Evolutionary conservation across 495 filamentous ascomycete species (phyloP).

Genomic region (Hamigera avellanea): DNA sequence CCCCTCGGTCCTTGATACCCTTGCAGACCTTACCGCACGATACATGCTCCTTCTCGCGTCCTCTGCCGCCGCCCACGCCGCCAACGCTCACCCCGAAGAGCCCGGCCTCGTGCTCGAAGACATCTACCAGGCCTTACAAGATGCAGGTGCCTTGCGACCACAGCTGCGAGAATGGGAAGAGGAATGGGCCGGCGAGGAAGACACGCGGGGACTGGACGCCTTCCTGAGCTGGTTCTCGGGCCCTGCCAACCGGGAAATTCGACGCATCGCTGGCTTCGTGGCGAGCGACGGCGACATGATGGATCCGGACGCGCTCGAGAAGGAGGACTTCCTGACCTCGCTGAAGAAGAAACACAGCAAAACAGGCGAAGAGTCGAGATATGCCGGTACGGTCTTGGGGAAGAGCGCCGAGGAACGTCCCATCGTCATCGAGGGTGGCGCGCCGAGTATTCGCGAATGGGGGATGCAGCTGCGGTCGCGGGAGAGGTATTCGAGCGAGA

Average conservation of each 20-base stretch:
- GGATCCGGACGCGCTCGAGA: slow-evolving; percentile 35
- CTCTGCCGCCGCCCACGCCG: slow-evolving; percentile 49
- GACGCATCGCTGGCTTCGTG: slow-evolving; percentile 49
- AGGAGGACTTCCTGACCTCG: slow-evolving; percentile 63
- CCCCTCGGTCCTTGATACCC: slow-evolving; percentile 63
- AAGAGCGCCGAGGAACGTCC: slow-evolving; percentile 53
- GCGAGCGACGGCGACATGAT: slow-evolving; percentile 34
- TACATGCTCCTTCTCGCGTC: slow-evolving; percentile 61
- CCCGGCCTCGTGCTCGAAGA: slow-evolving; percentile 53
- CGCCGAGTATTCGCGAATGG: slow-evolving; percentile 60
- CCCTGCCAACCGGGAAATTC: slow-evolving; percentile 56
- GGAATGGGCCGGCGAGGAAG: slow-evolving; percentile 49
- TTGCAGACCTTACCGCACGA: slow-evolving; percentile 62
- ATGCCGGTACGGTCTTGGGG: slow-evolving; percentile 68
- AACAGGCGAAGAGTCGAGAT: slow-evolving; percentile 69
- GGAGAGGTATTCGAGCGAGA: slow-evolving; percentile 16
- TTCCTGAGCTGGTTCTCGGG: slow-evolving; percentile 68
- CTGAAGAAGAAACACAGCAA: slow-evolving; percentile 82
- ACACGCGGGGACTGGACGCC: slow-evolving; percentile 58
- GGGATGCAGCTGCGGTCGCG: slow-evolving; percentile 25
- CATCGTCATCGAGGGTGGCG: slow-evolving; percentile 61
- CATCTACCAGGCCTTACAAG: slow-evolving; percentile 69
- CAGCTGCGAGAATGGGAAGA: slow-evolving; percentile 48
- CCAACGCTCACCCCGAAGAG: slow-evolving; percentile 37
- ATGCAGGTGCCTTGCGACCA: slow-evolving; percentile 57